Base-by-base conservation (phyloP, 1,139 yeast genomes). In the Scheffersomyces cryptocercus region DNA sequence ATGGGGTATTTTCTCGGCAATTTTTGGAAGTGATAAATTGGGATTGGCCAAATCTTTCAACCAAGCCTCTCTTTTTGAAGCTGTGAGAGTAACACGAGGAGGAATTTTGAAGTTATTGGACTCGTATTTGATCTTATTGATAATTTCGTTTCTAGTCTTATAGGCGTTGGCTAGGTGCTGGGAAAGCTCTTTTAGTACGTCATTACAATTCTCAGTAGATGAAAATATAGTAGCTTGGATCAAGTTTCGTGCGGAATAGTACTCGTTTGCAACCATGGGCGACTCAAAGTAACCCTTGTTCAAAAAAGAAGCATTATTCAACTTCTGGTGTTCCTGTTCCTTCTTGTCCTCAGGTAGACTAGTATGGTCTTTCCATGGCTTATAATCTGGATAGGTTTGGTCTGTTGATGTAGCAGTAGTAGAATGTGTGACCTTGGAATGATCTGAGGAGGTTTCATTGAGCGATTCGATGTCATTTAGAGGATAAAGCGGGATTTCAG, bases 1-100 rank as follows among this genome's bases (percentile, higher is more conserved):
- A 61, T 91, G 97, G 0, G 99, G 98, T n/a, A 91, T 79, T 30
- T 90, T 87, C 43, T 85, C 77, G 1, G 95, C 79, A 2, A 91
- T 75, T 45, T 79, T 80, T 41, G 78, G 70, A 39, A 91, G 66
- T 0, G 96, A 88, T 0, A 85, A 74, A 13, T 70, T 65, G 0
- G 85, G 79, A 43, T 86, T 77, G 1, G 95, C 88, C 42, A 91
- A 70, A 56, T 89, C 96, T 42, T 77, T 76, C 39, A 91, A 68
- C 99, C 99, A 91, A 1, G 82, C 73, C 50, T 89, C 96, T 49
- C 85, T 77, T 59, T 88, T 87, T 58, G 85, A 85, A 45, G 91
- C 95, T 0, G 97, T 90, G 29, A 91, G 67, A 0, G 97, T 91
- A 14, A 91, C 96, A 49, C 97, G 70, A 9, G 93, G 91, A 0